phyloP scores from a whole-genome alignment of 306 rosid genomes.

The Hylodesmum podocarpum region DNA sequence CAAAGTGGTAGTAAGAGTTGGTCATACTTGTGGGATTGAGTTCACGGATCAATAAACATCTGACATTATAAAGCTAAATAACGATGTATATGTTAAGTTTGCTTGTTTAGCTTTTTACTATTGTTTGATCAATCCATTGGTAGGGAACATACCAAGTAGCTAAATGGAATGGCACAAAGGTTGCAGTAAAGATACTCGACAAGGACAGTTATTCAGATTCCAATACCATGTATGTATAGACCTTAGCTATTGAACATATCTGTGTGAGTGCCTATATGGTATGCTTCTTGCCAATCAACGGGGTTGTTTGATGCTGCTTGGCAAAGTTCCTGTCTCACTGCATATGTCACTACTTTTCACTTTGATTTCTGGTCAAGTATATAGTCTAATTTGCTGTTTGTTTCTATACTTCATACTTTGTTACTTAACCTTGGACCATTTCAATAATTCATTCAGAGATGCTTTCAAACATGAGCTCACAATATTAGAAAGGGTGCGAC shows the following conservation, averaged over 20 bases:
- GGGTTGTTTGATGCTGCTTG: slow-evolving; percentile 20
- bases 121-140: slow-evolving; percentile 22
- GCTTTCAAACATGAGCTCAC: slow-evolving; percentile 92
- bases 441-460: slow-evolving; percentile 51
- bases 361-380: slow-evolving; percentile 24
- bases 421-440: slow-evolving; percentile 9
- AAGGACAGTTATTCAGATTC: slow-evolving; percentile 83
- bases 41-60: neutral
- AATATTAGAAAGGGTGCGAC: slow-evolving; percentile 91
- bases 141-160: slow-evolving; percentile 98
- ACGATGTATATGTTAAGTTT: neutral
- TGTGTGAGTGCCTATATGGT: slow-evolving; percentile 18
- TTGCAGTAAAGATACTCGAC: slow-evolving; percentile 88
- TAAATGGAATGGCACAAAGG: slow-evolving; percentile 99
- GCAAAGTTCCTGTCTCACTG: slow-evolving; percentile 13
- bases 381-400: neutral
- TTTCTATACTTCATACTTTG: slow-evolving; percentile 25
- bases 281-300: slow-evolving; percentile 23
- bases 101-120: slow-evolving; percentile 2
- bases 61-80: slow-evolving; percentile 6
- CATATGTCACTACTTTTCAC: slow-evolving; percentile 23
- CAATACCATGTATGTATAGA: slow-evolving; percentile 73
- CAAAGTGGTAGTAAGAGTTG: neutral
- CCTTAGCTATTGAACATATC: slow-evolving; percentile 24
- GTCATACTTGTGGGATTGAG: neutral